Evolutionary conservation across 2,329 filamentous ascomycete species (phyloP).

Genomic region (Neophaeococcomyces mojaviensis): DNA sequence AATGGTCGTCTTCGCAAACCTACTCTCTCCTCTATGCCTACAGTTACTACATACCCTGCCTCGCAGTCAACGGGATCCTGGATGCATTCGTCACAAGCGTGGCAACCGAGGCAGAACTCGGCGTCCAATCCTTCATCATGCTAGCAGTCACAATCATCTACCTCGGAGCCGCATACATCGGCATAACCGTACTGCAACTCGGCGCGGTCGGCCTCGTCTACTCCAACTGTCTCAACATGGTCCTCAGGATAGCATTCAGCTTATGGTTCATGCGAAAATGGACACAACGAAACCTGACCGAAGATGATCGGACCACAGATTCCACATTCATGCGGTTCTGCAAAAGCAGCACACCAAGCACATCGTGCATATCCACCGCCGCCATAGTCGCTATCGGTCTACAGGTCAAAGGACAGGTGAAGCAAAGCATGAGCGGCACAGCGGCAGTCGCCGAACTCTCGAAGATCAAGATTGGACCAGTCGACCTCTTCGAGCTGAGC

Average conservation of each 20-base stretch:
- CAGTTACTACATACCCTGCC: slow-evolving; percentile 85
- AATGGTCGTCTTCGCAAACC: slow-evolving; percentile 69
- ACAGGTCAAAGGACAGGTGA: not conserved
- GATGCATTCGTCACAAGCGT: slow-evolving; percentile 91
- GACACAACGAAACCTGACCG: slow-evolving; percentile 8
- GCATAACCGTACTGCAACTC: slow-evolving; percentile 59
- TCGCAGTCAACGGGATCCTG: slow-evolving; percentile 83
- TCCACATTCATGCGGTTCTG: slow-evolving; percentile 1
- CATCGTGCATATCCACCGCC: not conserved
- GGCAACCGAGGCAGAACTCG: slow-evolving; percentile 66
- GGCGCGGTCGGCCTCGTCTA: slow-evolving; percentile 76
- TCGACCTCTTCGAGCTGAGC: slow-evolving; percentile 5
- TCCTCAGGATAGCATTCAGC: slow-evolving; percentile 76
- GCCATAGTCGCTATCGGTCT: not conserved
- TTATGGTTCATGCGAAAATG: slow-evolving; percentile 54
- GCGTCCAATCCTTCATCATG: slow-evolving; percentile 78
- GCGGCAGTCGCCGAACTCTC: not conserved
- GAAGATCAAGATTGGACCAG: not conserved
- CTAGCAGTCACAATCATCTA: slow-evolving; percentile 70
- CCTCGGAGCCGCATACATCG: slow-evolving; percentile 64
- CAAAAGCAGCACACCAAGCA: not conserved
- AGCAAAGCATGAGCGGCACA: not conserved
- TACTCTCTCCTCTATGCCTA: slow-evolving; percentile 68
- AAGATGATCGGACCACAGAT: not conserved
- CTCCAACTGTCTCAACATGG: slow-evolving; percentile 88